Percentiles rank a stretch among this genome's conserved stretches.
Evolutionary conservation across 1,284 basidiomycete genomes (phyloP).

Genomic region (Termitomyces sp.): DNA sequence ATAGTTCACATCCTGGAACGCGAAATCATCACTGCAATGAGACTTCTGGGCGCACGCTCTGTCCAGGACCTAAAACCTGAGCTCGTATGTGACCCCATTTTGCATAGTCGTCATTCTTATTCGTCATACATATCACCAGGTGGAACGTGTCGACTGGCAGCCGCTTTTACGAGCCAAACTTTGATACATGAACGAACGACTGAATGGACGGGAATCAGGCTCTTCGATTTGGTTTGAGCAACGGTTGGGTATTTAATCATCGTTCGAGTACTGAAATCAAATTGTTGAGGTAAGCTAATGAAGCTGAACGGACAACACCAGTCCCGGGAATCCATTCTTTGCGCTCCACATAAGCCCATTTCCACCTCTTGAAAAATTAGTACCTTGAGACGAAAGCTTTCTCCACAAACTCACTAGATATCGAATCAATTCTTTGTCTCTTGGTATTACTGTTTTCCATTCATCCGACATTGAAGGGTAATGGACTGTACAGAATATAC

Average conservation of each 20-base stretch:
- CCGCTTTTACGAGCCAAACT: slow-evolving; percentile 39
- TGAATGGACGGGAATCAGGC: neutral
- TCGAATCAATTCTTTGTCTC: slow-evolving; percentile 57
- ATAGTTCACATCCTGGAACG: slow-evolving; percentile 70
- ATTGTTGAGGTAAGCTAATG: slow-evolving; percentile 31
- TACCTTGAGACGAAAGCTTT: neutral
- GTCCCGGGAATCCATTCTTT: slow-evolving; percentile 43
- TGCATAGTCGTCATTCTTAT: neutral
- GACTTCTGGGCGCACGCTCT: slow-evolving; percentile 70
- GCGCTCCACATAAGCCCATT: slow-evolving; percentile 50
- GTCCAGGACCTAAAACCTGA: slow-evolving; percentile 73
- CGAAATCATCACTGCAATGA: slow-evolving; percentile 80
- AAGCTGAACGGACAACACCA: slow-evolving; percentile 35
- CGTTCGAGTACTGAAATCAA: slow-evolving; percentile 32
- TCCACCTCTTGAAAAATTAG: slow-evolving; percentile 45
- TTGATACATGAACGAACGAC: neutral
- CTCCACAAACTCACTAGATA: slow-evolving; percentile 42
- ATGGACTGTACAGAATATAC: slow-evolving; percentile 49
- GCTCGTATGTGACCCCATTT: slow-evolving; percentile 48
- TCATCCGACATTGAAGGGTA: slow-evolving; percentile 31
- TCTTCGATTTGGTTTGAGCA: no score
- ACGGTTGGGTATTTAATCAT: neutral
- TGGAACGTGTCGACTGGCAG: slow-evolving; percentile 68
- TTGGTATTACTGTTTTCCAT: slow-evolving; percentile 55
- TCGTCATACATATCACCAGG: slow-evolving; percentile 28